Base-by-base conservation (phyloP, 306 rosid species). In the Castanospermum australe region DNA sequence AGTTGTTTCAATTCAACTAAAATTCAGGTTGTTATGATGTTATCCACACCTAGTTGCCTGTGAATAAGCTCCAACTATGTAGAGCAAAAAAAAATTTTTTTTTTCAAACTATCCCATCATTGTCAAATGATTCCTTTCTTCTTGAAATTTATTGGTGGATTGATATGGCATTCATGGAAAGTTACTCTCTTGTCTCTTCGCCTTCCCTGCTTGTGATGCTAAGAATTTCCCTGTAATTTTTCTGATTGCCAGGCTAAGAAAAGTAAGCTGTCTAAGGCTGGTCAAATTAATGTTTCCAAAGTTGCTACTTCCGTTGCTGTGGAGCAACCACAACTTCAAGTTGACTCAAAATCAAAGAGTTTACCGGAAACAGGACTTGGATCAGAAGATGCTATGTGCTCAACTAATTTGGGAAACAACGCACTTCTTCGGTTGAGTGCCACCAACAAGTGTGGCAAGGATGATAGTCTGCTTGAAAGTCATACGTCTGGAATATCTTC, bases 11-110 rank as follows among this genome's bases (percentile, higher is more conserved):
- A 78, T 80, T 83, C 84, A 55, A 18, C 89, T 61, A 89, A 79
- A 82, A 47, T 76, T 77, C 89, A 82, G 96, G 96, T 91, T 15
- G 54, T 20, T 70, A 21, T 18, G 96, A 89, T 15, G 54, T 20
- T 70, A 21, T 18, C 64, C 50, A 67, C 33, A 62, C 45, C 42
- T 28, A 0, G 30, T 56, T 67, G 64, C 15, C 15, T 71, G 65
- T 71, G 20, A 48, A 71, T 35, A 22, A 28, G 30, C 24, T 13
- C 28, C 48, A 70, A 9, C 30, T 55, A 41, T 42, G 47, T 68
- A 18, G 6, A 39, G 18, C 18, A 7, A 21, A 4, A 18, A 74
- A 17, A 32, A 0, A 11, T 25, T 17, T 28, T 22, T 4, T 22
- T 4, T 14, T 17, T 28, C 6, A 17, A 17, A 17, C 12, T 6